phyloP scores from a whole-genome alignment of 345 rosid species.

The Gossypium rotundifolium region DNA sequence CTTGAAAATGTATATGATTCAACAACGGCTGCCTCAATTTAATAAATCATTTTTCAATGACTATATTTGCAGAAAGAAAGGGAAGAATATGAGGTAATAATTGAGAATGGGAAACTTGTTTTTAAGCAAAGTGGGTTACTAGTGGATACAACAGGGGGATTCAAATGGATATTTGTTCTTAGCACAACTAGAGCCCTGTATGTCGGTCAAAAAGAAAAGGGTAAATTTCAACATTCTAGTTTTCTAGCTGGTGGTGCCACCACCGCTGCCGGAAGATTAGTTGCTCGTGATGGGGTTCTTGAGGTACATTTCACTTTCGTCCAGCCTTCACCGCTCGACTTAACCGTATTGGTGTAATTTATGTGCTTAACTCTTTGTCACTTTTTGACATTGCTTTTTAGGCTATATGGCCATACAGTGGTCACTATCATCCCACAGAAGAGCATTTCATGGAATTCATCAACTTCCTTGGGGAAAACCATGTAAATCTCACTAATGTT shows the following conservation, averaged over 20 bases:
- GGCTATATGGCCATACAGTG: conserved; percentile 98
- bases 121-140: conserved; percentile 25
- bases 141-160: conserved; percentile 37
- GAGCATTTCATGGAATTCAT: conserved; percentile 78
- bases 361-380: background rate
- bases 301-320: conserved; percentile 28
- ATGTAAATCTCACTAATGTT: conserved; percentile 69
- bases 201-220: conserved; percentile 60
- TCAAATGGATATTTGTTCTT: conserved; percentile 65
- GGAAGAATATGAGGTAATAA: conserved; percentile 41
- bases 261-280: conserved; percentile 63
- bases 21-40: background rate
- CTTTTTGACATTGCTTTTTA: conserved; percentile 15
- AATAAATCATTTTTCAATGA: background rate
- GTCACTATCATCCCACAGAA: conserved; percentile 91
- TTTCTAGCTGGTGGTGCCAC: conserved; percentile 65
- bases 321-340: background rate
- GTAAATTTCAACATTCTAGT: conserved; percentile 66
- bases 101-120: conserved; percentile 48
- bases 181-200: conserved; percentile 54
- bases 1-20: background rate
- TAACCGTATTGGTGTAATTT: background rate
- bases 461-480: conserved; percentile 54
- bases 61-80: conserved; percentile 42
- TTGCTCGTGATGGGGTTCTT: conserved; percentile 46